A percentile compares a stretch with the other conserved stretches of the same genome.
Evolutionary conservation across 768 basidiomycete genomes (phyloP).

Genomic region (Boletus rex-veris): DNA sequence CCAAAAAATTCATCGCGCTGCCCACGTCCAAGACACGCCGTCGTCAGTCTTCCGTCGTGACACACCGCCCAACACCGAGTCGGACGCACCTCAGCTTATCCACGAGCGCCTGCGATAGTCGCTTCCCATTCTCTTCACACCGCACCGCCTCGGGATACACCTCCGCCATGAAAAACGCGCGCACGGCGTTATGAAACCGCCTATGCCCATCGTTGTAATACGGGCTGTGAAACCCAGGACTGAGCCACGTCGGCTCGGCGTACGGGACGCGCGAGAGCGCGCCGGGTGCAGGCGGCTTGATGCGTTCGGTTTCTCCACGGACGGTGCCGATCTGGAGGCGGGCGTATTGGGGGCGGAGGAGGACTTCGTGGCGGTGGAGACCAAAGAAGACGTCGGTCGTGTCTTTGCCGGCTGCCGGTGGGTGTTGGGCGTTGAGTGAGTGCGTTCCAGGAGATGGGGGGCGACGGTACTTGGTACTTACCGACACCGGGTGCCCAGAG

Average conservation of each 20-base stretch:
- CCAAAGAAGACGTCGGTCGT: constrained; percentile 82
- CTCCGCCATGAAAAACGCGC: constrained; percentile 74
- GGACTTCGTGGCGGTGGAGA: constrained; percentile 79
- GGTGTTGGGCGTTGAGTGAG: neutral
- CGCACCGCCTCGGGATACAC: constrained; percentile 69
- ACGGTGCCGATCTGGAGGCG: constrained; percentile 67
- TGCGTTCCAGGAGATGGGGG: neutral
- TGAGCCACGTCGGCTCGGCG: constrained; percentile 82
- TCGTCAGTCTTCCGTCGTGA: neutral
- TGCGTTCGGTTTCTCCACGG: constrained; percentile 50
- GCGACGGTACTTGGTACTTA: constrained; percentile 28
- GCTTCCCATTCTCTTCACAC: constrained; percentile 86
- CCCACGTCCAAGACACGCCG: neutral
- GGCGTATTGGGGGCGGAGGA: constrained; percentile 67
- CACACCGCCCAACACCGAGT: too few relatives aligned
- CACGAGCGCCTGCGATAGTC: constrained; percentile 78
- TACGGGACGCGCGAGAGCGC: constrained; percentile 77
- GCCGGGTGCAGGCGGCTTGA: constrained; percentile 55
- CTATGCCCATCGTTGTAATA: constrained; percentile 77
- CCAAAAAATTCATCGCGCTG: constrained; percentile 62
- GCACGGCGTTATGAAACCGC: constrained; percentile 69
- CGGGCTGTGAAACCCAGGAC: constrained; percentile 61
- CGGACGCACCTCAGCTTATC: constrained; percentile 73
- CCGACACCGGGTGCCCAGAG: constrained; percentile 64
- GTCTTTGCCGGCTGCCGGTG: constrained; percentile 58